Evolutionary conservation across 768 basidiomycete genomes (phyloP), one percentile per base, ranked within the genome.

Genomic region (Boletus edulis): DNA sequence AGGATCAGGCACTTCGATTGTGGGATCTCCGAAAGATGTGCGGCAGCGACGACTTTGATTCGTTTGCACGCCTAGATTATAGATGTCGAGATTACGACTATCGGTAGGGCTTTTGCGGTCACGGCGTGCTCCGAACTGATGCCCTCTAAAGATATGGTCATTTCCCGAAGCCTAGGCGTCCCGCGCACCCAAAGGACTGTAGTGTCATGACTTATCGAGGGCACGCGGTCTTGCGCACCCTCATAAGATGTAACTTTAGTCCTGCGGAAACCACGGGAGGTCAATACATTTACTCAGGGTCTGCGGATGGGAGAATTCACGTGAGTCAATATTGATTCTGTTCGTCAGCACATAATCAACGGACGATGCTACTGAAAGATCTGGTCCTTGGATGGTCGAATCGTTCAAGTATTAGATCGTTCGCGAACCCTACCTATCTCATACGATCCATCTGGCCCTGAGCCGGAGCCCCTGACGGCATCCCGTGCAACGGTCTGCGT

Each of bases 21-120:
- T 98, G 96, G 90, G 96, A 98, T 72, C 75, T 98, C 43, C 85
- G 96, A 46, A 94, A 88, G 72, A 98, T 98, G 96, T 79, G 86
- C 40, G 85, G 78, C 56, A 87, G 80, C 63, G 68, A 76, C 17
- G 86, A 94, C 41, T 86, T 83, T 61, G 86, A 91, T 46, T 65
- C 62, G 27, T 80, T 83, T 29, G 70, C 75, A 9, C 59, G 73
- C 17, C 69, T 73, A 10, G 59, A 71, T 54, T 93, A 86, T 68
- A 87, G 86, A 22, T 77, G 80, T 55, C 71, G 62, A 3, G 70
- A 77, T 46, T 95, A 82, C 60, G 94, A 98, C 68, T 98, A 97
- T 70, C 79, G 94, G 90, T 89, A 59, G n/a, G 78, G 67, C 12
- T 13, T 46, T 37, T 48, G 45, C 39, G 38, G n/a, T 40, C 32